These are phyloP conservation scores for Yamadazyma tumulicola DNA, from an alignment of 805 yeast species.

Conservation along the genomic window DNA sequence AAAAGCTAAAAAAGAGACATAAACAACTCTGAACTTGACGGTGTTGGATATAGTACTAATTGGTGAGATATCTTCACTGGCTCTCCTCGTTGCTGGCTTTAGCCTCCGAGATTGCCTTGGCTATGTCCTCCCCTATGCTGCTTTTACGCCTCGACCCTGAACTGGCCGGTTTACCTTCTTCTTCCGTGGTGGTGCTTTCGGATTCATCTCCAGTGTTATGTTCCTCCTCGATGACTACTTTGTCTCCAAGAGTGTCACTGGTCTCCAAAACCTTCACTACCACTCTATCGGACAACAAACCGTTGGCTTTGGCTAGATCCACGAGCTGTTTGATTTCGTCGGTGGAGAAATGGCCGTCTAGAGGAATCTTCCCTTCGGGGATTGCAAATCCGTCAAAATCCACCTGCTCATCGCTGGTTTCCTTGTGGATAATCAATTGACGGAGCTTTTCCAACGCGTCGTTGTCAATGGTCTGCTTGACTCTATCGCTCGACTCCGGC, in stretches of 20 bases:
- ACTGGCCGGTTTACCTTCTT: no score
- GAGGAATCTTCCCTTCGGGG: slow-evolving; percentile 36
- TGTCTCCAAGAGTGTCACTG: slow-evolving; percentile 26
- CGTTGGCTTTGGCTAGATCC: slow-evolving; percentile 28
- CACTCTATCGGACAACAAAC: slow-evolving; percentile 23
- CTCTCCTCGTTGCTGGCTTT: no score
- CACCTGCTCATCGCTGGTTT: slow-evolving; percentile 4
- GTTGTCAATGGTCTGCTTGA: slow-evolving; percentile 6
- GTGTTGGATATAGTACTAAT: no score
- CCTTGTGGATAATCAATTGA: slow-evolving; percentile 19
- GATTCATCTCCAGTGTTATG: slow-evolving; percentile 4
- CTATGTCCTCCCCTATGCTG: slow-evolving; percentile 5
- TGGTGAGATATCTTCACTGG: no score
- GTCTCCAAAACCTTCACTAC: slow-evolving; percentile 21
- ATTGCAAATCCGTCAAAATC: slow-evolving; percentile 36
- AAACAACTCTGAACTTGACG: no score
- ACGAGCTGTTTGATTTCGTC: slow-evolving; percentile 29
- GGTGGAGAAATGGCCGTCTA: slow-evolving; percentile 40
- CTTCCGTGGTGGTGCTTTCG: slow-evolving; percentile 4
- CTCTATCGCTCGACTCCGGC: slow-evolving; percentile 12
- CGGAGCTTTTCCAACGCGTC: slow-evolving; percentile 23
- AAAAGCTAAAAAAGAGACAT: no score
- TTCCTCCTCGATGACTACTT: slow-evolving; percentile 22
- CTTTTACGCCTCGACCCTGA: no score
- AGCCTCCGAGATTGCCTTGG: slow-evolving; percentile 2